Base-by-base conservation (phyloP, 805 yeast species). In the Saturnispora hagleri region DNA sequence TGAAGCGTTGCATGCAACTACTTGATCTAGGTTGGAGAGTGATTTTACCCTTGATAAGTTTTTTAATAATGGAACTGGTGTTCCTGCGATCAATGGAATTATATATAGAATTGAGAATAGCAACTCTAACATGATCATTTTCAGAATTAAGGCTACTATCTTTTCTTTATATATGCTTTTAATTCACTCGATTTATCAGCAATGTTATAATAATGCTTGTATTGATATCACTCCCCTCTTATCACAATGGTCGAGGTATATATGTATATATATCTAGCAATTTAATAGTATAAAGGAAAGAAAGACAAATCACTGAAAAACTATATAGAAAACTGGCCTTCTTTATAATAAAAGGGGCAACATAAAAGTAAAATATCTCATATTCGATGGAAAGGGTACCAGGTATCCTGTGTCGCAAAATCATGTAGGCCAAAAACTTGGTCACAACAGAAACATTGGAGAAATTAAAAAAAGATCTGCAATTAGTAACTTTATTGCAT, bases 1-100 rank as follows among this genome's bases (percentile, higher is more conserved):
- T 4, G 66, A 59, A 5, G 59, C 58, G 48, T 63, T 63, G 45
- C 54, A 60, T 6, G 49, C 36, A 4, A 26, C 28, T 9, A 45
- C 24, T 38, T 45, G 28, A 44, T 45, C 33, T 8, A 45, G 9
- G 18, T n/a, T 38, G 9, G 42, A 38, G 8, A 38, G 24, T 18
- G 42, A 38, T 8, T 20, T 20, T 17, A 38, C 22, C 8, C 22
- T 38, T 18, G 42, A 20, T 17, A 18, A 13, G 17, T 38, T 38
- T 17, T 18, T n/a, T 18, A 38, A 8, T 9, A 18, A 38, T 18
- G 42, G 22, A 17, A 38, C 24, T 38, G 42, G 42, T 17, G 42
- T 18, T 9, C 42, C 13, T 38, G 12, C 22, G 9, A 38, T 38
- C 22, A 38, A 13, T 18, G 42, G 24, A 38, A 38, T 17, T 38